Percentiles rank a stretch among this genome's conserved stretches.
Evolutionary conservation across 192 early-diverging fungal species (phyloP).

Genomic region (Paraglomus brasilianum): DNA sequence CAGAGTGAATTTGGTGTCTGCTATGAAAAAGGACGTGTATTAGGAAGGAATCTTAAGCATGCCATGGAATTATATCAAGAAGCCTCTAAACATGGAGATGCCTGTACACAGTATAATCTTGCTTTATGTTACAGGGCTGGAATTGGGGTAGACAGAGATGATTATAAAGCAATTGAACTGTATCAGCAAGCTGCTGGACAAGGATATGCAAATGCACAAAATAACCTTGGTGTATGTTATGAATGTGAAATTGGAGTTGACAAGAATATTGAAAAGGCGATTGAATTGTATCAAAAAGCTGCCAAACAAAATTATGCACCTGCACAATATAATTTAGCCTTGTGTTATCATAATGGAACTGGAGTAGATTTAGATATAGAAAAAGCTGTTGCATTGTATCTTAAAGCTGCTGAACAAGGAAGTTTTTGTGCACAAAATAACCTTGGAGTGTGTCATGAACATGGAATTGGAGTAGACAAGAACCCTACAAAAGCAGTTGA

Average conservation of each 20-base stretch:
- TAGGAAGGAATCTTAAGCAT: slow-evolving; percentile 39
- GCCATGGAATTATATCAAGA: slow-evolving; percentile 63
- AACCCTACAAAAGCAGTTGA: slow-evolving; percentile 52
- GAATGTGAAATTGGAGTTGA: slow-evolving; percentile 75
- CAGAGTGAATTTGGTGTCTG: slow-evolving; percentile 80
- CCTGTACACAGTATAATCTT: slow-evolving; percentile 52
- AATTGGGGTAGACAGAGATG: slow-evolving; percentile 52
- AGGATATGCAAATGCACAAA: slow-evolving; percentile 75
- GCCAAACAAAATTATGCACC: background rate
- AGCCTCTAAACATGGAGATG: slow-evolving; percentile 53
- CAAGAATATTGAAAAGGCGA: background rate
- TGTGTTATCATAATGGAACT: slow-evolving; percentile 77
- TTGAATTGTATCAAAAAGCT: slow-evolving; percentile 2
- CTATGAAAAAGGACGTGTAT: slow-evolving; percentile 78
- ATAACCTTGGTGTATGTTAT: slow-evolving; percentile 76
- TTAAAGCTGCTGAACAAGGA: slow-evolving; percentile 54
- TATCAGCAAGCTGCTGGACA: slow-evolving; percentile 61
- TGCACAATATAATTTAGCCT: slow-evolving; percentile 68
- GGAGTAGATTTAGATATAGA: slow-evolving; percentile 65
- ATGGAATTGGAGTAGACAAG: slow-evolving; percentile 64
- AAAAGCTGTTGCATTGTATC: slow-evolving; percentile 64
- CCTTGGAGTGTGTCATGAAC: slow-evolving; percentile 74
- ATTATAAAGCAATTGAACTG: slow-evolving; percentile 56
- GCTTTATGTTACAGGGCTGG: slow-evolving; percentile 61
- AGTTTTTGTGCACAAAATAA: slow-evolving; percentile 85